Evolutionary conservation across 495 filamentous ascomycete genomes (phyloP).

Genomic region (Neurospora tetrasperma): DNA sequence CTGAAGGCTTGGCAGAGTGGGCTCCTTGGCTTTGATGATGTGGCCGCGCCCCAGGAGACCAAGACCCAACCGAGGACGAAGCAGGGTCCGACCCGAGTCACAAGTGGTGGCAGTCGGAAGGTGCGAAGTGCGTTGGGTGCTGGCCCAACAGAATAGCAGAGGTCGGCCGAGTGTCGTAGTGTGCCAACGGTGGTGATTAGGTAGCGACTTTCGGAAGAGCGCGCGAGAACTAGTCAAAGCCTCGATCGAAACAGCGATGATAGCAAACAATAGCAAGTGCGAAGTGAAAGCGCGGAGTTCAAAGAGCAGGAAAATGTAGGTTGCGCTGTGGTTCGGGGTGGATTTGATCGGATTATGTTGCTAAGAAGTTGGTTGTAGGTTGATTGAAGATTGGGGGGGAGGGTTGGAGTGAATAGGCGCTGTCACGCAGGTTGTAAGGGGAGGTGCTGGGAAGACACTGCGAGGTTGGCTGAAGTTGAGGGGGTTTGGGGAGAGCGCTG

Average conservation of each 20-base stretch:
- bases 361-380: conserved; percentile 18
- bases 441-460: conserved; percentile 6
- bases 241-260: conserved; percentile 13
- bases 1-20: not conserved
- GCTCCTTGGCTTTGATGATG: conserved; percentile 12
- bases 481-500: conserved; percentile 16
- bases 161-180: not conserved
- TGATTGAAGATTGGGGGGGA: conserved; percentile 9
- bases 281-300: conserved; percentile 20
- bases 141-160: not conserved
- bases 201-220: conserved; percentile 7
- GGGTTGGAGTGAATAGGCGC: conserved; percentile 16
- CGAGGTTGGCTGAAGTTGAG: conserved; percentile 19
- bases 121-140: conserved; percentile 1
- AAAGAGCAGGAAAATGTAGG: conserved; percentile 7
- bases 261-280: conserved; percentile 8
- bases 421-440: conserved; percentile 27
- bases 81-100: conserved; percentile 10
- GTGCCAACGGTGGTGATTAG: conserved; percentile 5
- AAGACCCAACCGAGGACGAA: conserved; percentile 15
- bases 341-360: conserved; percentile 16
- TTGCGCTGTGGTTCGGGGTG: conserved; percentile 15
- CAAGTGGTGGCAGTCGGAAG: conserved; percentile 14
- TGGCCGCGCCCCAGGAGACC: conserved; percentile 15
- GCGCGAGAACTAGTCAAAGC: conserved; percentile 32